Evolutionary conservation across 805 yeast genomes (phyloP), one percentile per base, ranked within the genome.

Genomic region (Starmerella potacharoeniae): DNA sequence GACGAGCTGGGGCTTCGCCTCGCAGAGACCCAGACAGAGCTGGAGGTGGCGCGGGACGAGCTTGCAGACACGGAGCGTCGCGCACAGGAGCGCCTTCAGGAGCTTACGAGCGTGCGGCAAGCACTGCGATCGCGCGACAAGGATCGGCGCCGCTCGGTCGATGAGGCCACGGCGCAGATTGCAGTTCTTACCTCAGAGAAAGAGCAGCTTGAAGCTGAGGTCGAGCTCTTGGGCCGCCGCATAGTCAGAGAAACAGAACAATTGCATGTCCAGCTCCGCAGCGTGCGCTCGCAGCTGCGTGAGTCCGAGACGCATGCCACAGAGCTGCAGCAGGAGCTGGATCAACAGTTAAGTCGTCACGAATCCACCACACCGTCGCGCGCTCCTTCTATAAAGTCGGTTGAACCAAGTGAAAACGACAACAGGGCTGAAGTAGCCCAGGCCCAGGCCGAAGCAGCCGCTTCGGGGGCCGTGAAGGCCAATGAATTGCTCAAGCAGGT

Each of bases 81-180:
- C 68, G 69, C 90, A 2, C 93, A 83, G 64, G 96, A 89, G 64
- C 78, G 95, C 57, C 80, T 86, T 0, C 74, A 90, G 51, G 97
- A 91, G 68, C 76, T 87, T 0, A 73, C 82, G 1, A 81, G 87
- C 0, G 78, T 89, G 69, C 76, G 95, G 61, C 73, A 85, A 56
- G 67, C 87, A 40, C 65, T 90, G 33, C 68, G 79, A 47, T 95
- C 87, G 46, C 75, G 79, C 6, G 91, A 89, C 62, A 81, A 80
- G 46, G 76, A 73, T 40, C 76, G 78, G 43, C 77, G 75, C 36
- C 60, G 64, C 2, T 78, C 77, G 54, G 67, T 77, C n/a, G 71
- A 71, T n/a, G 88, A 84, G 37, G 67, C 82, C 17, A 77, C 73
- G 50, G 73, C 74, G 4, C 80, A 80, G 58, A 61, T 86, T 31